Evolutionary conservation across 1,284 basidiomycete species (phyloP), one percentile per base, ranked within the genome.

Genomic region (Malassezia sp.): DNA sequence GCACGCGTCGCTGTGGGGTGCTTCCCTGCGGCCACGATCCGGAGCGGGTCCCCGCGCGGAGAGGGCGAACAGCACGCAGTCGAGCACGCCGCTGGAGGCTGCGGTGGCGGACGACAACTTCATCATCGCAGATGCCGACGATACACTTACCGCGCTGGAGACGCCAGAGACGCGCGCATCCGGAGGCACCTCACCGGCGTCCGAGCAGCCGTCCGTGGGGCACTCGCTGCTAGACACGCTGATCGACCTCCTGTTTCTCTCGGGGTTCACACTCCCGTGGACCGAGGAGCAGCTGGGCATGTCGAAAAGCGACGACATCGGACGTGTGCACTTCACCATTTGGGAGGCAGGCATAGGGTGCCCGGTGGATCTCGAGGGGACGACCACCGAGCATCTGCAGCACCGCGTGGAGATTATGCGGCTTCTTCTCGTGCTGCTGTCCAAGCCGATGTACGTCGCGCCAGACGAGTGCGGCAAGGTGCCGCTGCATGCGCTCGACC

Each of bases 241-340:
- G 14, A 39, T 67, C 27, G 63, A 69, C 31, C 53, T 67, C 7
- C 56, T 69, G 24, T 69, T 69, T 42, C 62, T 60, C 44, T 54
- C 63, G 12, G 64, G 64, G 29, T 67, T 69, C 49, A 59, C 63
- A 18, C 52, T 69, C 9, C 67, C 65, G 4, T 65, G 63, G 60
- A 64, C 63, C 2, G 57, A 61, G 22, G 64, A 69, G 26, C 59
- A 61, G 37, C 52, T 62, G 10, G 43, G 53, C 40, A 45, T 53
- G 31, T 22, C 24, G 5, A 30, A 12, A 1, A 21, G 34, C 14
- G n/a, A 34, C 5, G 38, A 42, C 17, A 38, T 44, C 20, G 54
- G 51, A 10, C 49, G 56, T 23, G 52, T 61, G 34, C 54, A 61
- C 27, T 58, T 57, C 36, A 49, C 58, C 5, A 69, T 69, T 46